These are phyloP conservation scores for Sporothrix curviconia DNA, from an alignment of 2,329 filamentous ascomycete species.

Conservation along the genomic window DNA sequence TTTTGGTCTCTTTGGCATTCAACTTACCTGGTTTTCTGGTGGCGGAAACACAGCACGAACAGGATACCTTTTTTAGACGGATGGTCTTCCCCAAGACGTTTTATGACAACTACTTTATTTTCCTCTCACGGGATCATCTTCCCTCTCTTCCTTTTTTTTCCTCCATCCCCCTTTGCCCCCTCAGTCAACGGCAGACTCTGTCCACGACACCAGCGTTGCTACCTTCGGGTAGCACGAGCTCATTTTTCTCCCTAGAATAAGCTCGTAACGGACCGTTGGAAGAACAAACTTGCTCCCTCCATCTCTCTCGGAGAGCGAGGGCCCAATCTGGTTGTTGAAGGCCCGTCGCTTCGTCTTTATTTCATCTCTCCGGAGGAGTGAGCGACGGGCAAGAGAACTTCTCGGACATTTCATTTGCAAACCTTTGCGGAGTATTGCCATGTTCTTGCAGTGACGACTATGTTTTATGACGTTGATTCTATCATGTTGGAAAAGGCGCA, in stretches of 20 bases:
- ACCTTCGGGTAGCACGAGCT: constrained; percentile 66
- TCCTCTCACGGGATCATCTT: neutral
- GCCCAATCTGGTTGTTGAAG: constrained; percentile 31
- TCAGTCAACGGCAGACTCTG: neutral
- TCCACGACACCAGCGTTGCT: constrained; percentile 58
- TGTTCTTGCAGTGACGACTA: neutral
- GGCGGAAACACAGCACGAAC: neutral
- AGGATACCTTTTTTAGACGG: constrained; percentile 1
- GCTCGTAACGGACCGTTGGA: constrained; percentile 79
- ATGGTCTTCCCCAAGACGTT: neutral
- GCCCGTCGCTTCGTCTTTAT: constrained; percentile 29
- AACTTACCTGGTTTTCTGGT: neutral
- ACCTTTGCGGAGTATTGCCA: neutral
- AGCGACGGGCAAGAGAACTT: constrained; percentile 38
- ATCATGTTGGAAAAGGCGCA: too few relatives aligned
- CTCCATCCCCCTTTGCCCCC: neutral
- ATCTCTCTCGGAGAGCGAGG: neutral
- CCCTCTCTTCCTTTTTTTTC: neutral
- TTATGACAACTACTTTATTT: neutral
- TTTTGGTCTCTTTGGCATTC: neutral
- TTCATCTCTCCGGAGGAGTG: constrained; percentile 25
- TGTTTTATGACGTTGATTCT: too few relatives aligned
- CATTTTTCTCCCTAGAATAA: constrained; percentile 58
- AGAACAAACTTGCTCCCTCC: constrained; percentile 43
- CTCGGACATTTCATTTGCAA: constrained; percentile 24